Evolutionary conservation across 2,329 filamentous ascomycete species (phyloP).

Genomic region (Cladosporium sphaerospermum): DNA sequence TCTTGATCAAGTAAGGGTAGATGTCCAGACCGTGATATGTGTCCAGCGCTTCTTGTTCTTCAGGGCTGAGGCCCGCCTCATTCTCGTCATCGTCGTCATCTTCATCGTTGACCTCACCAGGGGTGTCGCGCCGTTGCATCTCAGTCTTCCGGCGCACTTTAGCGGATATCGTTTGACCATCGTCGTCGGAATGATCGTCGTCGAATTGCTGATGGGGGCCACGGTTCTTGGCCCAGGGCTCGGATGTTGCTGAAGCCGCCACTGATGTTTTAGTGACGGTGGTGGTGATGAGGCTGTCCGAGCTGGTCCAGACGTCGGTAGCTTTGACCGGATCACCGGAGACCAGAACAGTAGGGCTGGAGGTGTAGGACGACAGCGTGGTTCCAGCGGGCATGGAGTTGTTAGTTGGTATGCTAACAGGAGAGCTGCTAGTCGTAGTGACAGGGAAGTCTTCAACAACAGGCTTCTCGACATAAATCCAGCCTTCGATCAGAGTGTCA

Average conservation of each 20-base stretch:
- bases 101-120: neutral
- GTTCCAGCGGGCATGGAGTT: constrained; percentile 3
- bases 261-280: constrained; percentile 13
- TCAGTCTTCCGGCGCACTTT: neutral
- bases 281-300: constrained; percentile 7
- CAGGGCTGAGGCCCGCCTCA: constrained; percentile 10
- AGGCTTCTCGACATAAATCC: constrained; percentile 56
- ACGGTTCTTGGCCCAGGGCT: neutral
- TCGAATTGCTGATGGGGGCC: neutral
- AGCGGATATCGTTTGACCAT: neutral
- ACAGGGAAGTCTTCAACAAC: constrained; percentile 26
- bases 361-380: constrained; percentile 2
- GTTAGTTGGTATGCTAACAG: constrained; percentile 8
- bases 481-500: constrained; percentile 58
- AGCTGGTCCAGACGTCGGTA: neutral
- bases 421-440: constrained; percentile 8
- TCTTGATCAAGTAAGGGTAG: constrained; percentile 54
- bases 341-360: constrained; percentile 9
- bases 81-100: constrained; percentile 11
- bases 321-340: constrained; percentile 4
- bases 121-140: neutral
- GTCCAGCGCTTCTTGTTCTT: constrained; percentile 10
- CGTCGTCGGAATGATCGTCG: neutral
- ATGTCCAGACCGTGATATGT: constrained; percentile 10
- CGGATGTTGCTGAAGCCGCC: constrained; percentile 11